Base-by-base conservation (phyloP, 345 rosid species). In the Brassica nigra region DNA sequence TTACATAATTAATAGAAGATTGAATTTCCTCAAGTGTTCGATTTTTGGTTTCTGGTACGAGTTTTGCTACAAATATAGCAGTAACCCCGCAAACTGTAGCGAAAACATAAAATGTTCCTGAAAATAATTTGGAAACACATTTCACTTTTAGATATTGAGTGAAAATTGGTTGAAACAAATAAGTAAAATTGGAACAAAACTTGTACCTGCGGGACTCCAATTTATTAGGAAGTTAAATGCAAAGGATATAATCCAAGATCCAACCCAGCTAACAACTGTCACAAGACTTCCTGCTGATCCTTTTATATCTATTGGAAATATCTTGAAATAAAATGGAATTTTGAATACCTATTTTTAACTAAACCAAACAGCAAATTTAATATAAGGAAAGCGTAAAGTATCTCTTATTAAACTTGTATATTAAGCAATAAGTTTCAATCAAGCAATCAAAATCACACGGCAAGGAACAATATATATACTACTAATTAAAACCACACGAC, bases 281-380 rank as follows among this genome's bases (percentile, higher is more conserved):
- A 93, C 94, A 0, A 93, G 86, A 80, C 98, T 93, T 76, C 94
- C 98, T 6, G 98, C 98, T 23, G 91, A 81, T 20, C 92, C 94
- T 82, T 90, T 93, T 87, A 90, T 85, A 77, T 87, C 87, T 79
- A 91, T 90, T 2, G 94, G 93, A 76, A 93, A 93, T 52, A 93
- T 85, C 97, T 93, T 79, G 73, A 58, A 31, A 57, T 4, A n/a
- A 62, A 84, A 72, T 44, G 31, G 18, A 18, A 18, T 14, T 31
- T 62, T 47, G 2, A 58, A 7, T 58, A 77, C 34, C 39, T 2
- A 2, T 11, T 61, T 20, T n/a, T 27, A 31, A 68, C 11, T 39
- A 58, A 59, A 28, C 5, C 10, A 0, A 55, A 14, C 10, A 36
- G 6, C n/a, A 37, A n/a, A 8, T 6, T 4, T 9, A 6, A 37